Percentiles rank a stretch among this genome's conserved stretches.
phyloP scores from a whole-genome alignment of 331 rosid species.

The Phaseolus coccineus region DNA sequence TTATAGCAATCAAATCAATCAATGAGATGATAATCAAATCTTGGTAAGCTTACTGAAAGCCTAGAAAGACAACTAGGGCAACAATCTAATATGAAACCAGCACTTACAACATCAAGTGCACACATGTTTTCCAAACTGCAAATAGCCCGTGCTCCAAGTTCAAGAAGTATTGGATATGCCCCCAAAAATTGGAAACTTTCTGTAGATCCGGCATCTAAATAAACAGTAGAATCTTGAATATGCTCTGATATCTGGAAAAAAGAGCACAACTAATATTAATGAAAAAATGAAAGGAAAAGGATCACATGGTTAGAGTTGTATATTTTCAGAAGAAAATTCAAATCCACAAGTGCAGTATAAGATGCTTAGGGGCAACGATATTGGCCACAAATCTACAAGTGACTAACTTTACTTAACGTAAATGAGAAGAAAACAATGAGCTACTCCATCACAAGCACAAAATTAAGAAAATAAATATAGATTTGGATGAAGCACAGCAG shows the following conservation, averaged over 20 bases:
- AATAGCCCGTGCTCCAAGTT: conserved; percentile 73
- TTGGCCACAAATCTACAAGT: neutral
- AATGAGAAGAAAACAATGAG: neutral
- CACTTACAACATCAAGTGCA: conserved; percentile 68
- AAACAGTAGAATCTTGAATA: conserved; percentile 74
- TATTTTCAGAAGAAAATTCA: conserved; percentile 27
- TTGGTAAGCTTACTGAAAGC: conserved; percentile 8
- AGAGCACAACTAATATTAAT: neutral
- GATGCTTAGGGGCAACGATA: conserved; percentile 10
- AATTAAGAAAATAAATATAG: neutral
- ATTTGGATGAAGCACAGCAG: neutral
- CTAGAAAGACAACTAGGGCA: conserved; percentile 12
- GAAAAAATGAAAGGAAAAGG: conserved; percentile 6
- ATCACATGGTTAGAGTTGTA: conserved; percentile 14
- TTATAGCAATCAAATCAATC: neutral
- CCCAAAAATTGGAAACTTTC: conserved; percentile 86
- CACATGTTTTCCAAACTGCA: conserved; percentile 73
- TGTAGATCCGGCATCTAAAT: conserved; percentile 83
- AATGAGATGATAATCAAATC: conserved; percentile 29
- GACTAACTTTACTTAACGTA: neutral
- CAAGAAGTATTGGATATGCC: conserved; percentile 75
- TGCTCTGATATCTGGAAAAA: conserved; percentile 72
- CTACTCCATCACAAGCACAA: neutral
- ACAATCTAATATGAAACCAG: conserved; percentile 26
- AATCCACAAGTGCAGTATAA: neutral